Percentiles rank a stretch among this genome's conserved stretches.
phyloP scores from a whole-genome alignment of 192 early-diverging fungal species.

The Linderina pennispora region DNA sequence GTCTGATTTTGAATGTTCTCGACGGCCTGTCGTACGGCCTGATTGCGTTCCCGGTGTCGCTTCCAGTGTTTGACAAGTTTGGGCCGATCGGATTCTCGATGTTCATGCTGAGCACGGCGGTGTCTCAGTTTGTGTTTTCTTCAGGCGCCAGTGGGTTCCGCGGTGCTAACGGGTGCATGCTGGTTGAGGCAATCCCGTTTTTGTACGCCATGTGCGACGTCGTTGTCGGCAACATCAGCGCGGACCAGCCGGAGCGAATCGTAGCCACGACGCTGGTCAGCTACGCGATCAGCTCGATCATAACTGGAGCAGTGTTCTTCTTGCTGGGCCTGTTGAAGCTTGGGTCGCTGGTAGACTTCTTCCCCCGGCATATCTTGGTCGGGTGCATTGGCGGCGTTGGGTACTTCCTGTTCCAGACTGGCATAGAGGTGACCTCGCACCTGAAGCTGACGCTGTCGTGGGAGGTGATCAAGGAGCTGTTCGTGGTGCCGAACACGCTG shows the following conservation, averaged over 20 bases:
- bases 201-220: constrained; percentile 74
- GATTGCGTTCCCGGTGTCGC: constrained; percentile 85
- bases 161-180: constrained; percentile 90
- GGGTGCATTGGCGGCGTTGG: constrained; percentile 94
- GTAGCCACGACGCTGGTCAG: constrained; percentile 87
- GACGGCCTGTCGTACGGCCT: constrained; percentile 88
- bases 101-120: constrained; percentile 81
- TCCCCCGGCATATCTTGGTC: constrained; percentile 89
- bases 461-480: constrained; percentile 54
- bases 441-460: constrained; percentile 57
- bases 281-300: constrained; percentile 77
- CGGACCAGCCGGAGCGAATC: constrained; percentile 57
- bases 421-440: constrained; percentile 77
- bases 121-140: constrained; percentile 67
- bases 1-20: constrained; percentile 84
- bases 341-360: constrained; percentile 74
- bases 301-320: constrained; percentile 87
- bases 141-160: constrained; percentile 85
- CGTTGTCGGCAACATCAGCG: constrained; percentile 55
- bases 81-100: constrained; percentile 91
- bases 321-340: constrained; percentile 76
- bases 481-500: constrained; percentile 62
- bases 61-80: constrained; percentile 60
- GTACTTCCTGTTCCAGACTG: constrained; percentile 90
- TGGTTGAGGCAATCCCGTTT: constrained; percentile 84